These are phyloP conservation scores for Tricholoma saponaceum DNA, from an alignment of 768 basidiomycete species.

Conservation along the genomic window DNA sequence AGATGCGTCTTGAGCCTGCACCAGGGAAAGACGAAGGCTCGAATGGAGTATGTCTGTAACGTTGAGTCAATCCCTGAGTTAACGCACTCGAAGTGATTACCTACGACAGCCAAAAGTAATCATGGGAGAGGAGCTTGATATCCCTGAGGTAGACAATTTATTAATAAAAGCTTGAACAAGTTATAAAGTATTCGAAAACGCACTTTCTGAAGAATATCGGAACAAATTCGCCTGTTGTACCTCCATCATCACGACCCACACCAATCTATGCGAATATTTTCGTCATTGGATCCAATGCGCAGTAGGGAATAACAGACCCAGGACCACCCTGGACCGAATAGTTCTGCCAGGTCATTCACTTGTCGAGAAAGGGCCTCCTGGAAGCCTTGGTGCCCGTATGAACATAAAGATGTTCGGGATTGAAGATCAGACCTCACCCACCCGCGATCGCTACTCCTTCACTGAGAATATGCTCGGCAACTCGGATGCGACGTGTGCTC, in stretches of 20 bases:
- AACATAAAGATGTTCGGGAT: not conserved
- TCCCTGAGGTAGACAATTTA: conserved; percentile 11
- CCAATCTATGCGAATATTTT: conserved; percentile 35
- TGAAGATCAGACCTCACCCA: too few relatives aligned
- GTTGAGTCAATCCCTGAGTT: not conserved
- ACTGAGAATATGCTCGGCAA: conserved; percentile 41
- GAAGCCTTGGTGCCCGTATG: conserved; percentile 30
- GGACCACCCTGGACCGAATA: conserved; percentile 51
- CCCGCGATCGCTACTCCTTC: conserved; percentile 38
- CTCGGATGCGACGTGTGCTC: conserved; percentile 45
- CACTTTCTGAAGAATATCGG: conserved; percentile 59
- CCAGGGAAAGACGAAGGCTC: conserved; percentile 46
- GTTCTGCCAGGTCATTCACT: conserved; percentile 47
- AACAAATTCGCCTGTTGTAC: conserved; percentile 51
- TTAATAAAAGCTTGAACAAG: not conserved
- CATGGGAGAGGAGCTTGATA: conserved; percentile 34
- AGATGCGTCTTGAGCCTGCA: conserved; percentile 46
- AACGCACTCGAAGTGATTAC: conserved; percentile 9
- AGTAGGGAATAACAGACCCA: conserved; percentile 33
- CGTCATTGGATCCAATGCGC: not conserved
- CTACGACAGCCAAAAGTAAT: conserved; percentile 57
- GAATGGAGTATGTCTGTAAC: conserved; percentile 39
- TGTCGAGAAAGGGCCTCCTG: conserved; percentile 55
- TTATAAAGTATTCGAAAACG: conserved; percentile 15
- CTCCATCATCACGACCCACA: conserved; percentile 60